These are phyloP conservation scores for Cryptococcus sp. DNA, from an alignment of 1,284 basidiomycete species.

Conservation along the genomic window DNA sequence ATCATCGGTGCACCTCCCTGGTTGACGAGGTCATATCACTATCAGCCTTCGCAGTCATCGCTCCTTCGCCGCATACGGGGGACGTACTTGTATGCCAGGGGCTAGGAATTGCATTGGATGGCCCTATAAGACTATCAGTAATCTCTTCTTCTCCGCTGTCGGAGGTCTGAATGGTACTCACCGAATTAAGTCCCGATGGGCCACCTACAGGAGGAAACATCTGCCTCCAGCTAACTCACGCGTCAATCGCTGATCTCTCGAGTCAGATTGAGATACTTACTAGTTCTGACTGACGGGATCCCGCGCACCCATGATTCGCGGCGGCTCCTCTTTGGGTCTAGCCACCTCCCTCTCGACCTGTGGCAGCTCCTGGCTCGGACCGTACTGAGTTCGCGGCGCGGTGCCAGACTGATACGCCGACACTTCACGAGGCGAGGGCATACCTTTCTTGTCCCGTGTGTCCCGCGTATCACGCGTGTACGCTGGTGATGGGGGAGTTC, in stretches of 20 bases:
- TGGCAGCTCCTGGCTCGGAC: not conserved
- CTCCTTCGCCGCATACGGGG: no score
- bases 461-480: not conserved
- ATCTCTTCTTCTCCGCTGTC: no score
- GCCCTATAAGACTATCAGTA: no score
- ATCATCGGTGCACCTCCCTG: no score
- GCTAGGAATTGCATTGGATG: no score
- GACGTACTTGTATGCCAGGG: no score
- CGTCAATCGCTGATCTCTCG: not conserved
- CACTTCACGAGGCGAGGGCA: not conserved
- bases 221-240: conserved; percentile 6
- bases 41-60: no score
- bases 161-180: not conserved
- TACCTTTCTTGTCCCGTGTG: not conserved
- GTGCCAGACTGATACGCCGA: not conserved
- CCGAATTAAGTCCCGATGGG: conserved; percentile 5
- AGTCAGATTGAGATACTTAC: conserved; percentile 1
- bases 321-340: not conserved
- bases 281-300: conserved; percentile 15
- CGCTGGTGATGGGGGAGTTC: not conserved
- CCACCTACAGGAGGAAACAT: conserved; percentile 15
- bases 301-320: conserved; percentile 10
- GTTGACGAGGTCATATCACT: no score
- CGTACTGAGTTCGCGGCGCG: conserved; percentile 3
- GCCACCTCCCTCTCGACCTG: not conserved